These are phyloP conservation scores for Termitomyces sp. DNA, from an alignment of 768 basidiomycete species.

Conservation along the genomic window DNA sequence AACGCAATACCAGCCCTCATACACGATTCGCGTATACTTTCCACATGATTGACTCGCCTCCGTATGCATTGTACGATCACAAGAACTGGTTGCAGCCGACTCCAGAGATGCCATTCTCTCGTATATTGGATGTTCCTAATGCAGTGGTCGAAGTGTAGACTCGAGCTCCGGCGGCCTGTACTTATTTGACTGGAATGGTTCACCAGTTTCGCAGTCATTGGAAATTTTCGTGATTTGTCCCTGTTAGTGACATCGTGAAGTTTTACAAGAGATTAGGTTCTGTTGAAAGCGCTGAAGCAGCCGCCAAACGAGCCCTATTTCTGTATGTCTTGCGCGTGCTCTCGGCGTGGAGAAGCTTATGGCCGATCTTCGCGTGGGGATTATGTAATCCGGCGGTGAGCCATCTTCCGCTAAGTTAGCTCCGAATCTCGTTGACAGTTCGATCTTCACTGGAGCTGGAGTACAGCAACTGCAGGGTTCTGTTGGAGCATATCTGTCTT, in stretches of 20 bases:
- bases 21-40: constrained; percentile 96
- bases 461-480: too few relatives aligned
- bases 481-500: background rate
- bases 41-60: constrained; percentile 85
- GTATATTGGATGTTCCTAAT: constrained; percentile 37
- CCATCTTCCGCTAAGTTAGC: background rate
- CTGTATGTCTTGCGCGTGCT: background rate
- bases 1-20: constrained; percentile 75
- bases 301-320: too few relatives aligned
- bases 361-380: background rate
- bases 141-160: constrained; percentile 3
- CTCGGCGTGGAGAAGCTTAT: background rate
- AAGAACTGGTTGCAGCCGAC: constrained; percentile 98
- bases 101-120: constrained; percentile 75
- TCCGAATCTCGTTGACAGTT: background rate
- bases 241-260: background rate
- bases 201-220: background rate
- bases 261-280: too few relatives aligned
- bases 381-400: constrained; percentile 2
- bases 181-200: too few relatives aligned
- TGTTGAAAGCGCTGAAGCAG: too few relatives aligned
- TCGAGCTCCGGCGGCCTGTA: background rate
- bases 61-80: constrained; percentile 72
- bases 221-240: background rate
- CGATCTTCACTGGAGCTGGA: too few relatives aligned